Conservation (phyloP, 768 basidiomycete species). For the Leccinum olivaceopallidum region DNA sequence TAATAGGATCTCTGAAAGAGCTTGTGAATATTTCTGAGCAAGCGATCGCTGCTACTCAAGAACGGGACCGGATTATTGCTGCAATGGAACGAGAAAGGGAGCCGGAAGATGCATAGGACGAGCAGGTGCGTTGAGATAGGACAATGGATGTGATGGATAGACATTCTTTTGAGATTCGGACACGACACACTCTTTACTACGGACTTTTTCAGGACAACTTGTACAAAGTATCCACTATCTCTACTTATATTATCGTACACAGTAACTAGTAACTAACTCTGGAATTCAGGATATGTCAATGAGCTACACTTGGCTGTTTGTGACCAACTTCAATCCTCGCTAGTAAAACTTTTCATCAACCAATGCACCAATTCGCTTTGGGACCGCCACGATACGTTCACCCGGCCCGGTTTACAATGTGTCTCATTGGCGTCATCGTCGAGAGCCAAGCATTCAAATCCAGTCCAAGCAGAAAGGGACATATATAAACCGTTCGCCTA, state of each 20-base stretch:
- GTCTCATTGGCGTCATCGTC: background rate
- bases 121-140: background rate
- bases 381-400: background rate
- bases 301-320: background rate
- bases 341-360: background rate
- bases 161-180: background rate
- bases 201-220: background rate
- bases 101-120: slow-evolving; percentile 1
- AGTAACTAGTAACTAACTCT: background rate
- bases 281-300: background rate
- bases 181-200: background rate
- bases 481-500: background rate
- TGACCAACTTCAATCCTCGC: background rate
- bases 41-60: slow-evolving; percentile 31
- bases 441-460: background rate
- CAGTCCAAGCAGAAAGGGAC: background rate
- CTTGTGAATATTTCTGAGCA: slow-evolving; percentile 36
- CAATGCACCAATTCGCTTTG: background rate
- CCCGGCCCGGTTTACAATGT: background rate
- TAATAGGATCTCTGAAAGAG: slow-evolving; percentile 34
- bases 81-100: slow-evolving; percentile 10
- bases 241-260: background rate
- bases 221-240: background rate
- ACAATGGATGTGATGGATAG: background rate
- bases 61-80: slow-evolving; percentile 30